Percentiles rank a stretch among this genome's conserved stretches.
Evolutionary conservation across 345 rosid species (phyloP).

Genomic region (Pelargonium nanum): DNA sequence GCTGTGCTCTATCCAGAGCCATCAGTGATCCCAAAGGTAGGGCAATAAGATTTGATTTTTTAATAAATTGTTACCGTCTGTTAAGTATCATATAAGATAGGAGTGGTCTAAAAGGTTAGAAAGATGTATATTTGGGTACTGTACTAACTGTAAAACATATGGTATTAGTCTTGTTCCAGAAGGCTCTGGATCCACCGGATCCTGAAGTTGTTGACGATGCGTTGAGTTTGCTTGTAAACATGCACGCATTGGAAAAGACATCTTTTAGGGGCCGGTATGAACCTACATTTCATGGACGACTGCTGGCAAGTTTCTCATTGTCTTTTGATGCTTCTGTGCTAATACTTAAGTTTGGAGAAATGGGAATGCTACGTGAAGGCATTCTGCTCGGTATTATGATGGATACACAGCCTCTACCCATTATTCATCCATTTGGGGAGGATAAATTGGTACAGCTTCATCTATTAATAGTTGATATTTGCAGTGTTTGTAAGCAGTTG

Average conservation of each 20-base stretch:
- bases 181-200: conserved; percentile 81
- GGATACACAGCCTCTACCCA: conserved; percentile 77
- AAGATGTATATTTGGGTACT: neutral
- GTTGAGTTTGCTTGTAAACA: conserved; percentile 45
- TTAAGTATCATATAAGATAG: neutral
- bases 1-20: conserved; percentile 74
- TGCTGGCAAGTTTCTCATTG: conserved; percentile 75
- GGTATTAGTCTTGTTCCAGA: conserved; percentile 63
- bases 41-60: conserved; percentile 9
- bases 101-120: neutral
- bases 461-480: conserved; percentile 11
- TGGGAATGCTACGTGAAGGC: conserved; percentile 81
- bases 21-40: conserved; percentile 84
- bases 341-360: conserved; percentile 68
- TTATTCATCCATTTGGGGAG: conserved; percentile 73
- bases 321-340: conserved; percentile 76
- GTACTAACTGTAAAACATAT: conserved; percentile 18
- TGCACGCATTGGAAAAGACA: conserved; percentile 42
- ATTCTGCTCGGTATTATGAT: conserved; percentile 71
- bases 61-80: neutral
- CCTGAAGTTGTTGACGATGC: conserved; percentile 70
- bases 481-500: conserved; percentile 10
- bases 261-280: conserved; percentile 57
- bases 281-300: conserved; percentile 82
- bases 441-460: conserved; percentile 49